phyloP scores from a whole-genome alignment of 345 rosid species.

The Arabis hirsuta region DNA sequence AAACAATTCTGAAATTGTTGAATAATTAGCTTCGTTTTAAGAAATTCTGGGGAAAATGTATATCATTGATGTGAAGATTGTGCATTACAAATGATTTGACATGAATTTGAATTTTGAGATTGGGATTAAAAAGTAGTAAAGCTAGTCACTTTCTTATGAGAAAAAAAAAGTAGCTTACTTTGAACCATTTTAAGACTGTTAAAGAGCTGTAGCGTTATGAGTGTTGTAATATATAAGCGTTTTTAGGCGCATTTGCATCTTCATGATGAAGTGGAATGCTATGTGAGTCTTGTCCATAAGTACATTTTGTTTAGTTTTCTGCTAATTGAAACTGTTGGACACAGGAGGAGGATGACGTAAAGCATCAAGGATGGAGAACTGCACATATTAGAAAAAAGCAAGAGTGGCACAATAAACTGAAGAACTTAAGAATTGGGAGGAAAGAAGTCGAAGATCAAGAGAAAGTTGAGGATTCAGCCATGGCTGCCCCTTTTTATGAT shows the following conservation, averaged over 20 bases:
- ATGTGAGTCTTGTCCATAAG: conserved; percentile 1
- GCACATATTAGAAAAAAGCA: conserved; percentile 62
- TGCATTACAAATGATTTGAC: conserved; percentile 7
- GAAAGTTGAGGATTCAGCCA: conserved; percentile 58
- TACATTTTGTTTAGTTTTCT: conserved; percentile 13
- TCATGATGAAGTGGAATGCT: conserved; percentile 12
- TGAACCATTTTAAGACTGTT: conserved; percentile 14
- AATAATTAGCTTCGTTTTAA: not conserved
- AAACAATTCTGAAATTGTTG: not conserved
- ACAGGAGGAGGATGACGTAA: conserved; percentile 65
- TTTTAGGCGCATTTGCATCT: not conserved
- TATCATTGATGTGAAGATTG: conserved; percentile 7
- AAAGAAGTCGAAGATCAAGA: conserved; percentile 68
- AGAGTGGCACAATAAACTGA: conserved; percentile 87
- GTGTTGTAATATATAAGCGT: not conserved
- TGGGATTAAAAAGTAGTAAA: conserved; percentile 10
- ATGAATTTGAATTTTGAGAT: not conserved
- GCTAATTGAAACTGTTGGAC: conserved; percentile 25
- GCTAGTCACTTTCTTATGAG: conserved; percentile 31
- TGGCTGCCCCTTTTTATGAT: conserved; percentile 73
- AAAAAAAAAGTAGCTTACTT: not conserved
- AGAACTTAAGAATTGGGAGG: conserved; percentile 67
- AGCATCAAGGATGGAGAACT: conserved; percentile 64
- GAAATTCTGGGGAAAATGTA: not conserved
- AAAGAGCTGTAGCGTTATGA: not conserved